Base-by-base conservation (phyloP, 129 eudicot genomes). In the Heracleum sosnowskyi region DNA sequence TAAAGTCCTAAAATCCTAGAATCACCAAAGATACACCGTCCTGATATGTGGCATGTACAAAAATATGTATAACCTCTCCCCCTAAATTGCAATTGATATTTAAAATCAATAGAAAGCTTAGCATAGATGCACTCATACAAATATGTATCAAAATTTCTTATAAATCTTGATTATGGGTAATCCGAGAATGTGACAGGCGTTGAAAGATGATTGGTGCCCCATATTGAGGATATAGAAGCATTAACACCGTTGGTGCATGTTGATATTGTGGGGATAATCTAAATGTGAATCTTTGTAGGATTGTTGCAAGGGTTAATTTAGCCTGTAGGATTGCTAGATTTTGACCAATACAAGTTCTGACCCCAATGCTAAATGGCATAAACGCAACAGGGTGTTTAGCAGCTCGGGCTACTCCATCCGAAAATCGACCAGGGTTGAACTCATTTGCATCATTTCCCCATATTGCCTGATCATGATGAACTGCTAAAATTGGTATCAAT, bases 401-500 rank as follows among this genome's bases (percentile, higher is more conserved):
- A 15, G 98, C 98, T 11, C 91, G 91, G 57, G 97, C 91, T 76
- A 91, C 96, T 16, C 98, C 98, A 17, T 89, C 89, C 0, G 88
- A 77, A 75, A 94, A 94, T 34, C 97, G 82, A 11, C 76, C 81
- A 1, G 98, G 98, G 77, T 94, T 91, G 39, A 94, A 94, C 64
- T 91, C 98, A 64, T 94, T 87, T 4, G 79, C 92, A 2, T 94
- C 98, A 34, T 87, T 84, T 0, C 97, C 95, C 98, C 98, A 94
- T 5, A 89, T 84, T 15, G 82, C 79, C 70, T 87, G 91, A 77
- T 91, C 98, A 78, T 94, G 98, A 83, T 94, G 98, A 73, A 94
- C 89, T 33, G 96, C 97, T 73, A 91, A 57, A 76, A 91, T 85
- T 15, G 98, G 98, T 46, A 94, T 80, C 6, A 94, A 82, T 29